Percentiles rank a stretch among this genome's conserved stretches.
Evolutionary conservation across 345 rosid species (phyloP).

Genomic region (Linum lewisii): DNA sequence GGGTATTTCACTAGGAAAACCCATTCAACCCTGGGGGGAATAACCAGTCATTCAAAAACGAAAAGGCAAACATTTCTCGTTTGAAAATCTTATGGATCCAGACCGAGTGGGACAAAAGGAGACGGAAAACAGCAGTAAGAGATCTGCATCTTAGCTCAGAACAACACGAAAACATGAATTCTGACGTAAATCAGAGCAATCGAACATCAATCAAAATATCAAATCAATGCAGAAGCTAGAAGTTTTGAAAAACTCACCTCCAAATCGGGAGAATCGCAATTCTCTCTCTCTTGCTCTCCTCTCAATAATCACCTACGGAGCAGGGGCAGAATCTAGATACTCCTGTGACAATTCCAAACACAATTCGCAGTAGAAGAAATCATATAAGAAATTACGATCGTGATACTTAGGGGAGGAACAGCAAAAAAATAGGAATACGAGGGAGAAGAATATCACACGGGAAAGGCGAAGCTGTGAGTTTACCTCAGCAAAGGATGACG

Average conservation of each 20-base stretch:
- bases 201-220: background rate
- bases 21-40: background rate
- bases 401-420: background rate
- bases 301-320: background rate
- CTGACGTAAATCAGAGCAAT: background rate
- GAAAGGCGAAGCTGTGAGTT: background rate
- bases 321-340: background rate
- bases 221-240: background rate
- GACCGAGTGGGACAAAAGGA: background rate
- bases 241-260: background rate
- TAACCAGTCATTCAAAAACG: no score
- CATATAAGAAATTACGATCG: background rate
- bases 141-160: background rate
- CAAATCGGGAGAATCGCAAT: background rate
- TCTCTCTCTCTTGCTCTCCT: background rate
- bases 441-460: background rate
- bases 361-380: background rate
- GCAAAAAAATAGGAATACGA: no score
- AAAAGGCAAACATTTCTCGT: background rate
- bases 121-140: background rate
- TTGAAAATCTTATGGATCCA: background rate
- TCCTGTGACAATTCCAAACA: background rate
- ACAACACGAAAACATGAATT: background rate
- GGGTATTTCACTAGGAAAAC: background rate
- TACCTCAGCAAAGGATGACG: background rate